Evolutionary conservation across 306 rosid species (phyloP), one percentile per base, ranked within the genome.

Genomic region (Quercus engelmannii): DNA sequence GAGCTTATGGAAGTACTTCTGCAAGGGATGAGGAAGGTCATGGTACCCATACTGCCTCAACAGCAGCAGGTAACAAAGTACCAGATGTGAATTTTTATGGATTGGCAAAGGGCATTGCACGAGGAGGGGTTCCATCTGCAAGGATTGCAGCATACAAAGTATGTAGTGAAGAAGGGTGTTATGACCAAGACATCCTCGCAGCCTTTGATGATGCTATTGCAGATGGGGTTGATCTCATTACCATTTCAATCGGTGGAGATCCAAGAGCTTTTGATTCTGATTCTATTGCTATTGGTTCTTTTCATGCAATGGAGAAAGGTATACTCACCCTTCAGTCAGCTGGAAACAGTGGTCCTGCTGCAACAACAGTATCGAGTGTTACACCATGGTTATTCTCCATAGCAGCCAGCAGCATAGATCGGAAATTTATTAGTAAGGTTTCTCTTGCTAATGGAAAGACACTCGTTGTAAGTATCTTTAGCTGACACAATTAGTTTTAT

Each of bases 131-230:
- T 11, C 77, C 84, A n/a, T 81, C 77, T 0, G 72, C 84, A 59
- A 81, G 84, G 46, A 15, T 81, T 69, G 80, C 84, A 19, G 33
- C 19, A 4, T 81, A 81, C 23, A 81, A 76, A 70, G 76, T 25
- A 2, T 81, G 84, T 49, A 7, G 0, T 57, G 0, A 12, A 3
- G 1, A 0, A 0, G 52, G 25, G 3, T 70, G 74, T n/a, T 8
- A n/a, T 8, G 56, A 70, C 28, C 30, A 43, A 1, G 26, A 28
- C 19, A 33, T 82, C 21, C 25, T 87, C 11, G 84, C 77, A 5
- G 86, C 82, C 54, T 83, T 78, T 63, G 91, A 88, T 4, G 89
- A 88, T 75, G 84, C 91, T 20, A 83, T 87, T 38, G 85, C 91
- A 4, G 89, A 88, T 75, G 89, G 87, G 31, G 87, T 85, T 1